These are phyloP conservation scores for Aureobasidium sp. DNA, from an alignment of 2,329 filamentous ascomycete genomes.

Conservation along the genomic window DNA sequence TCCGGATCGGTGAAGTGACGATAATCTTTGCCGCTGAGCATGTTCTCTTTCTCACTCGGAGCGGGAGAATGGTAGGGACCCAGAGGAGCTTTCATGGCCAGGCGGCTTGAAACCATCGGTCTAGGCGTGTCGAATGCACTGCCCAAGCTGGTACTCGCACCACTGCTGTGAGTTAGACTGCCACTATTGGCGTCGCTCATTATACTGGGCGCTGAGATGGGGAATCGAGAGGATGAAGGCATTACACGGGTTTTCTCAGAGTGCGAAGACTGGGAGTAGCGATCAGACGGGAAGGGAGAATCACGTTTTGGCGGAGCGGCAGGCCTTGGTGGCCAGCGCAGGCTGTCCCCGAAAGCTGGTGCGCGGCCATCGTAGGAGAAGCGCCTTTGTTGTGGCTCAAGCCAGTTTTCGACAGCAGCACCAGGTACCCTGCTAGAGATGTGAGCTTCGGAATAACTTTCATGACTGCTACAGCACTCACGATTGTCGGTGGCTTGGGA, in stretches of 20 bases:
- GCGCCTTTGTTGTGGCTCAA: not conserved
- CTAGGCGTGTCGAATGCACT: conserved; percentile 8
- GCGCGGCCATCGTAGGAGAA: not conserved
- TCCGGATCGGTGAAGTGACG: conserved; percentile 66
- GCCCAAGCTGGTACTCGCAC: not conserved
- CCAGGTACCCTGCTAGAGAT: not conserved
- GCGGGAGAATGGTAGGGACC: conserved; percentile 10
- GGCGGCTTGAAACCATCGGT: not conserved
- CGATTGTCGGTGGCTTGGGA: not conserved
- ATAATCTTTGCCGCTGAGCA: conserved; percentile 75
- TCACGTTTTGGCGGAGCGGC: not conserved
- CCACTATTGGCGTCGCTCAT: conserved; percentile 3
- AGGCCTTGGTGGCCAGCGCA: not conserved
- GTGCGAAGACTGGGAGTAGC: not conserved
- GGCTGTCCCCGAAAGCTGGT: not conserved
- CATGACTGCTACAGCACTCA: not conserved
- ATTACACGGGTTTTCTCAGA: not conserved
- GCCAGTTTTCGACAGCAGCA: not conserved
- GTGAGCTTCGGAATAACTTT: not conserved
- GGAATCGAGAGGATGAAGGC: not conserved
- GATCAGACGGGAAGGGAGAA: not conserved
- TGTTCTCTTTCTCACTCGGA: conserved; percentile 72
- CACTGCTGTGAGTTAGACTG: not conserved
- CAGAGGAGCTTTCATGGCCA: not conserved
- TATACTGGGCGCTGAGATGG: not conserved